These are phyloP conservation scores for Bimuria novae-zelandiae DNA, from an alignment of 2,329 filamentous ascomycete genomes.

Conservation along the genomic window DNA sequence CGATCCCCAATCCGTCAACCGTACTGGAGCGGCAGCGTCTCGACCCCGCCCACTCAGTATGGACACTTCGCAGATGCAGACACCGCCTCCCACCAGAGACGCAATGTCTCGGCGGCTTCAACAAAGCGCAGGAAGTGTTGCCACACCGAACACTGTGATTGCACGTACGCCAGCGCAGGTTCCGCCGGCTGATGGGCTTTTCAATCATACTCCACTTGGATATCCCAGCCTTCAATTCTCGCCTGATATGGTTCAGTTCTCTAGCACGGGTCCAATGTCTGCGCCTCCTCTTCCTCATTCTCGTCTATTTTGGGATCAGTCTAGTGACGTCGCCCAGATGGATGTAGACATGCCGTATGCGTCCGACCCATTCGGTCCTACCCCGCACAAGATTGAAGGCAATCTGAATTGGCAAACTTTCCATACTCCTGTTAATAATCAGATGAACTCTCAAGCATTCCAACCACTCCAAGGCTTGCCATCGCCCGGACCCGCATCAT, in stretches of 20 bases:
- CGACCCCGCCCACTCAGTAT: constrained; percentile 37
- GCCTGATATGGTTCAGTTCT: constrained; percentile 60
- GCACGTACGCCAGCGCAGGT: constrained; percentile 45
- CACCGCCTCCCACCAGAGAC: constrained; percentile 64
- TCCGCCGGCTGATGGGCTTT: constrained; percentile 32
- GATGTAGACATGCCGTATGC: constrained; percentile 40
- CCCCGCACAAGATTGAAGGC: constrained; percentile 39
- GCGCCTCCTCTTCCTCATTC: constrained; percentile 62
- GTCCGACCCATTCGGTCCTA: constrained; percentile 42
- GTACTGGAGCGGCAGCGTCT: constrained; percentile 17
- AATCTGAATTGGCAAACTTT: constrained; percentile 41
- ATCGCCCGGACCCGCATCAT: constrained; percentile 26
- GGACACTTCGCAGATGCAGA: constrained; percentile 60
- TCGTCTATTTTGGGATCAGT: constrained; percentile 44
- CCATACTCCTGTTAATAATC: constrained; percentile 29
- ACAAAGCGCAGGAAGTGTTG: constrained; percentile 33
- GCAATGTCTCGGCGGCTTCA: constrained; percentile 54
- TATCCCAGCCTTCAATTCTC: constrained; percentile 62
- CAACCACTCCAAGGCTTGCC: constrained; percentile 37
- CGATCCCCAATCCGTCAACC: constrained; percentile 41
- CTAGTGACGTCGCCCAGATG: constrained; percentile 37
- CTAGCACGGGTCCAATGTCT: constrained; percentile 57
- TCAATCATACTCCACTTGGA: constrained; percentile 49
- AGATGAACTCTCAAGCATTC: constrained; percentile 43
- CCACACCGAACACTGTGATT: constrained; percentile 47